phyloP scores from a whole-genome alignment of 108 stramenopile species.

The Fistulifera pelliculosa region DNA sequence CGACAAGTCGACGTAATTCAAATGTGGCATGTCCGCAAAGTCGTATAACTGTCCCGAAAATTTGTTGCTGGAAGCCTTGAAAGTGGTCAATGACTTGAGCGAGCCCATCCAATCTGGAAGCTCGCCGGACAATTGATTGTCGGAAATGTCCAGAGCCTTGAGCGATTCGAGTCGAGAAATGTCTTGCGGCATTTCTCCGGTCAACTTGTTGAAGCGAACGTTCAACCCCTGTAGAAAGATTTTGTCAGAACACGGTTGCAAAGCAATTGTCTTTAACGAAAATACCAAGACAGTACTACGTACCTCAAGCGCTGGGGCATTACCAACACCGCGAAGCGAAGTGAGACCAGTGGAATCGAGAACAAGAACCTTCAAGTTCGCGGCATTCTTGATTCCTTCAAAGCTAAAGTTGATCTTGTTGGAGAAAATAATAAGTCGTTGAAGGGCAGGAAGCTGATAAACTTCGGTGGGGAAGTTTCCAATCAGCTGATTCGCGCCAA shows the following conservation, averaged over 20 bases:
- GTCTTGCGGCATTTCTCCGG: not conserved
- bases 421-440: constrained; percentile 69
- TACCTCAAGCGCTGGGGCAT: not conserved
- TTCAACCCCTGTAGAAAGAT: too few species aligned
- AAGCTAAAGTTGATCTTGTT: constrained; percentile 56
- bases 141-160: not conserved
- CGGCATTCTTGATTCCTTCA: constrained; percentile 41
- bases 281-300: not conserved
- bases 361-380: constrained; percentile 17
- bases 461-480: constrained; percentile 68
- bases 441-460: constrained; percentile 54
- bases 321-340: constrained; percentile 2
- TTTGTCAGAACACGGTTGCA: too few species aligned
- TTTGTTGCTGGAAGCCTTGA: not conserved
- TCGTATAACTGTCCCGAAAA: not conserved
- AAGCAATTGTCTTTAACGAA: too few species aligned
- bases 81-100: not conserved
- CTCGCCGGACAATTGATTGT: not conserved
- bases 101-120: not conserved
- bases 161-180: not conserved
- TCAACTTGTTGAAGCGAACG: not conserved
- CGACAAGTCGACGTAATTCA: not conserved
- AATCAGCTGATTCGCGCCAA: constrained; percentile 66
- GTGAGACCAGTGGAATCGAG: constrained; percentile 1
- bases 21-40: not conserved